A percentile compares a stretch with the other conserved stretches of the same genome.
Evolutionary conservation across 805 yeast genomes (phyloP).

Genomic region (Maudiozyma serrabonitensis): DNA sequence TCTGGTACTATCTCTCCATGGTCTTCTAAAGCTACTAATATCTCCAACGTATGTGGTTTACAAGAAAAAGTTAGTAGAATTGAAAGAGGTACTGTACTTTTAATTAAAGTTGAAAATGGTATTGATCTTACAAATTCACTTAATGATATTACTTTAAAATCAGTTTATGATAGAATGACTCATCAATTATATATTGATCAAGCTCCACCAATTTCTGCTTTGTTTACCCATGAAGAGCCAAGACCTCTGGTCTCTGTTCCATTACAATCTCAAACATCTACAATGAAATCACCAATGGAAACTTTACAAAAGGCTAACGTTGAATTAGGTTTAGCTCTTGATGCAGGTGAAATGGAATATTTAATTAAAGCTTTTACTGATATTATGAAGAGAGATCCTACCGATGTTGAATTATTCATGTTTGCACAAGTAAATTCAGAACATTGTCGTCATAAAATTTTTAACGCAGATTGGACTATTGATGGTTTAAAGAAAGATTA

Average conservation of each 20-base stretch:
- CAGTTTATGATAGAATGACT: conserved; percentile 91
- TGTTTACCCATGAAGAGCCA: conserved; percentile 72
- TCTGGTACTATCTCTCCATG: conserved; percentile 97
- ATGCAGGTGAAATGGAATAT: conserved; percentile 86
- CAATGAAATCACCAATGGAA: conserved; percentile 29
- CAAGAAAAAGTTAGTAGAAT: conserved; percentile 62
- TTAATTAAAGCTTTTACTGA: conserved; percentile 73
- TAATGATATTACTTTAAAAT: conserved; percentile 48
- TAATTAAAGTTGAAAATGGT: conserved; percentile 62
- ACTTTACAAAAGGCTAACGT: conserved; percentile 69
- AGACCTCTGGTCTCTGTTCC: conserved; percentile 75
- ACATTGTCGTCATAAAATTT: conserved; percentile 98
- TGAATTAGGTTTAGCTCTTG: conserved; percentile 86
- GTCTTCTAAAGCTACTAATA: conserved; percentile 98
- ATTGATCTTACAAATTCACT: conserved; percentile 53
- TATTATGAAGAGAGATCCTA: conserved; percentile 75
- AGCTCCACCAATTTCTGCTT: conserved; percentile 57
- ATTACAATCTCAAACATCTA: conserved; percentile 35
- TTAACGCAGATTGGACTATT: conserved; percentile 96
- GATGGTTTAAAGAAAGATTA: conserved; percentile 68
- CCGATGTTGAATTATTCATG: conserved; percentile 97
- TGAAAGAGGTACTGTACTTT: conserved; percentile 80
- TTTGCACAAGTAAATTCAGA: conserved; percentile 99
- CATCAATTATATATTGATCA: conserved; percentile 52
- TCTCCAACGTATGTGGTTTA: conserved; percentile 80